Conservation (phyloP, 805 yeast species). For the Lipomyces starkeyi region DNA sequence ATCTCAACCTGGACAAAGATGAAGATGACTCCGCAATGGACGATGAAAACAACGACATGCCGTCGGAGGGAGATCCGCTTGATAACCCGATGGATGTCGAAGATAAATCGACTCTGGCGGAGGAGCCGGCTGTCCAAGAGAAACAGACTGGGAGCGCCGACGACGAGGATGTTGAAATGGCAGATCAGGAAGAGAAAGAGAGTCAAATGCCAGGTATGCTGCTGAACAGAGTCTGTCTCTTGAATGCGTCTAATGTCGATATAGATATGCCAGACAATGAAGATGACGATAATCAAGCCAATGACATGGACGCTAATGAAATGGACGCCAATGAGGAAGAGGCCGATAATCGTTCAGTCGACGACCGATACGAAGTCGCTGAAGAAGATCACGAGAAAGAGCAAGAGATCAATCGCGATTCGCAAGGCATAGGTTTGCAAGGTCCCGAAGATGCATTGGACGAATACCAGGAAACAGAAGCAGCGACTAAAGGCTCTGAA, state of each 20-base stretch:
- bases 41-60: slow-evolving; percentile 49
- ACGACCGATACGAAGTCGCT: slow-evolving; percentile 42
- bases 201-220: slow-evolving; percentile 13
- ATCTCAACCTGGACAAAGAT: slow-evolving; percentile 84
- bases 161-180: slow-evolving; percentile 38
- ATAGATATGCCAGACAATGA: background rate
- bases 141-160: slow-evolving; percentile 44
- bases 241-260: background rate
- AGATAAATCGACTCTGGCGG: slow-evolving; percentile 46
- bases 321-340: slow-evolving; percentile 36
- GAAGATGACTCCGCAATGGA: slow-evolving; percentile 59
- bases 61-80: slow-evolving; percentile 44
- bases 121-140: slow-evolving; percentile 45
- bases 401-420: slow-evolving; percentile 51
- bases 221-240: background rate
- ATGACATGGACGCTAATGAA: slow-evolving; percentile 40
- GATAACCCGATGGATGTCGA: slow-evolving; percentile 45
- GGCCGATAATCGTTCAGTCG: slow-evolving; percentile 41
- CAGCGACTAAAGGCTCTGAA: slow-evolving; percentile 63
- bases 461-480: slow-evolving; percentile 55
- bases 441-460: slow-evolving; percentile 77
- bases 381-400: slow-evolving; percentile 43
- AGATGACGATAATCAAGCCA: slow-evolving; percentile 42
- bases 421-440: slow-evolving; percentile 72
- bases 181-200: slow-evolving; percentile 42